Evolutionary conservation across 306 rosid genomes (phyloP).

Genomic region (Gynostemma pentaphyllum): DNA sequence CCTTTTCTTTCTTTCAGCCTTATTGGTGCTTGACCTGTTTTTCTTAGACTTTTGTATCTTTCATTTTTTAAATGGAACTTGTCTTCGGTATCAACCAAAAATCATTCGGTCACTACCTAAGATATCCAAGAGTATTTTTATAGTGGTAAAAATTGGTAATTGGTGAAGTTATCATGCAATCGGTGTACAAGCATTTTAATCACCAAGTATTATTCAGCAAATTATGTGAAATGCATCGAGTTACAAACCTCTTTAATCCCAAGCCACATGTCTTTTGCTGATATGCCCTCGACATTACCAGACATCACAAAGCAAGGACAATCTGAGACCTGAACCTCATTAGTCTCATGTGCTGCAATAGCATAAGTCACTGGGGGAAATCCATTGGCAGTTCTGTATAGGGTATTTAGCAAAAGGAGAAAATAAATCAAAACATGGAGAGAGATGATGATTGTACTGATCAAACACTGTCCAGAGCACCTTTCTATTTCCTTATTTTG

Average conservation of each 20-base stretch:
- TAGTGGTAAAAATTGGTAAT: no score
- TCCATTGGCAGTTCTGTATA: constrained; percentile 54
- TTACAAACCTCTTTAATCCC: constrained; percentile 66
- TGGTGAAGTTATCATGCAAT: neutral
- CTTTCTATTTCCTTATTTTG: constrained; percentile 2
- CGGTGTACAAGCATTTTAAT: neutral
- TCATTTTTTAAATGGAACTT: no score
- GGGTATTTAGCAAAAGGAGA: constrained; percentile 5
- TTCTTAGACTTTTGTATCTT: no score
- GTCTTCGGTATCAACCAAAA: no score
- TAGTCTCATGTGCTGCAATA: constrained; percentile 76
- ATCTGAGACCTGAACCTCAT: constrained; percentile 56
- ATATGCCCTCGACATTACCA: constrained; percentile 52
- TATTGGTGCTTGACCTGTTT: no score
- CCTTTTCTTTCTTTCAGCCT: no score
- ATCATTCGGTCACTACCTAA: no score
- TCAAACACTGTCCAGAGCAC: constrained; percentile 7
- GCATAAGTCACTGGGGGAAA: constrained; percentile 73
- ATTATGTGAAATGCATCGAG: constrained; percentile 3
- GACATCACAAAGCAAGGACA: constrained; percentile 78
- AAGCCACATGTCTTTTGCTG: constrained; percentile 83
- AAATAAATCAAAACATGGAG: constrained; percentile 4
- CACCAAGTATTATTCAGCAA: neutral
- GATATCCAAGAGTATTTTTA: no score
- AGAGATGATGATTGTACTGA: constrained; percentile 3